Conservation (phyloP, 495 filamentous ascomycete genomes). For the Platismatia glauca region DNA sequence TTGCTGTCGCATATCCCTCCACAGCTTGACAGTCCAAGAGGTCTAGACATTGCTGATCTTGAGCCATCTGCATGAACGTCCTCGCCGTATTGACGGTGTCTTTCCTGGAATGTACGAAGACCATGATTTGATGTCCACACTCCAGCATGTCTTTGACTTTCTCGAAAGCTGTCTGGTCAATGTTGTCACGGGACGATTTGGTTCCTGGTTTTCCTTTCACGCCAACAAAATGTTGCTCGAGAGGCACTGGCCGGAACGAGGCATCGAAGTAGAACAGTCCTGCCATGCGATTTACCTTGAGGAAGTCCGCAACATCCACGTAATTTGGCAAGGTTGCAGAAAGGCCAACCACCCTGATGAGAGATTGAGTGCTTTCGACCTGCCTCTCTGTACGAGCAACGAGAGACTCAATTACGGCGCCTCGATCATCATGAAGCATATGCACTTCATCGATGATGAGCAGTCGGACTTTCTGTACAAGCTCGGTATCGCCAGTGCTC, state of each 20-base stretch:
- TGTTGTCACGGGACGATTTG: slow-evolving; percentile 72
- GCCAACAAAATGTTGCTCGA: slow-evolving; percentile 96
- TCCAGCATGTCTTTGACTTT: slow-evolving; percentile 93
- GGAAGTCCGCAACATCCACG: slow-evolving; percentile 88
- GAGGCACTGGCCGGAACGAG: slow-evolving; percentile 89
- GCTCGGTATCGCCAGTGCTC: slow-evolving; percentile 91
- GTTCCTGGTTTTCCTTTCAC: slow-evolving; percentile 83
- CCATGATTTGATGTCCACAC: slow-evolving; percentile 89
- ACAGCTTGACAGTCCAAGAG: slow-evolving; percentile 67
- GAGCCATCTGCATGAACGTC: slow-evolving; percentile 75
- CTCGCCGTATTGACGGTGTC: slow-evolving; percentile 86
- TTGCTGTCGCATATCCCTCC: slow-evolving; percentile 58
- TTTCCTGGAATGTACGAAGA: slow-evolving; percentile 94
- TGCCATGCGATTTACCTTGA: slow-evolving; percentile 88
- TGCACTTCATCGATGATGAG: slow-evolving; percentile 99
- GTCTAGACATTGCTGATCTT: slow-evolving; percentile 64
- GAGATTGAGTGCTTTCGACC: slow-evolving; percentile 93
- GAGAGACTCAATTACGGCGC: slow-evolving; percentile 88
- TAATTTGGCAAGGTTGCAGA: slow-evolving; percentile 96
- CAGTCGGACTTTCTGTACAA: slow-evolving; percentile 92
- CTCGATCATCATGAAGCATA: slow-evolving; percentile 97
- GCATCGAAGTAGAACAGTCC: slow-evolving; percentile 95
- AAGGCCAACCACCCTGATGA: slow-evolving; percentile 91
- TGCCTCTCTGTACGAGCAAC: slow-evolving; percentile 92
- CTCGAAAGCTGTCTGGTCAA: slow-evolving; percentile 78